Evolutionary conservation across 2,329 filamentous ascomycete species (phyloP), one percentile per base, ranked within the genome.

Genomic region (Spiromastix sp.): DNA sequence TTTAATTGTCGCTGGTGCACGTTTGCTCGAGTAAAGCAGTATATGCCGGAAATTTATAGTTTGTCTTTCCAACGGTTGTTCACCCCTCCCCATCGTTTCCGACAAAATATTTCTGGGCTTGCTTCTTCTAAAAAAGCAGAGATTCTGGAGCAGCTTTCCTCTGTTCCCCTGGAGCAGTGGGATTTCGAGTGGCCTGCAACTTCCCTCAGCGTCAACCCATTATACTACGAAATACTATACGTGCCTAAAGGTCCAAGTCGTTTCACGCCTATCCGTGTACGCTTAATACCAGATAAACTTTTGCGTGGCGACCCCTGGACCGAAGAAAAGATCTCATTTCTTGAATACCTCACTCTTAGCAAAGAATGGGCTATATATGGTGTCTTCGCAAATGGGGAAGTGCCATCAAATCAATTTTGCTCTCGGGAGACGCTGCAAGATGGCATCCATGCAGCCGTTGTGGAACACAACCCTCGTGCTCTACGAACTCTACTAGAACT

Each of bases 1-100:
- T 37, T 64, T 17, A 45, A 46, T 4, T 61, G 55, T 37, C 48
- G 44, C 38, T 67, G 63, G 61, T 65, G 55, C 37, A 65, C 56
- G 0, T 36, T 51, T 16, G 38, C 49, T 3, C 54, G 57, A 5
- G 38, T 66, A 4, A 45, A 53, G 4, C 43, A 42, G 3, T 51
- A 55, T 29, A 30, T 66, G 2, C 58, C 57, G 0, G 48, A 47
- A 5, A 38, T 66, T 29, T 51, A 54, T 39, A 46, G 47, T 2
- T 42, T 65, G 19, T 44, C 41, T 5, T 47, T 64, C 18, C n/a
- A n/a, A n/a, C n/a, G n/a, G n/a, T n/a, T n/a, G n/a, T n/a, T n/a
- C n/a, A n/a, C n/a, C n/a, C n/a, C n/a, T n/a, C n/a, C n/a, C n/a
- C n/a, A n/a, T n/a, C n/a, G n/a, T n/a, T n/a, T n/a, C n/a, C n/a